A percentile compares a stretch with the other conserved stretches of the same genome.
Evolutionary conservation across 139 green algal species (phyloP).

Genomic region (Haematococcus lacustris): DNA sequence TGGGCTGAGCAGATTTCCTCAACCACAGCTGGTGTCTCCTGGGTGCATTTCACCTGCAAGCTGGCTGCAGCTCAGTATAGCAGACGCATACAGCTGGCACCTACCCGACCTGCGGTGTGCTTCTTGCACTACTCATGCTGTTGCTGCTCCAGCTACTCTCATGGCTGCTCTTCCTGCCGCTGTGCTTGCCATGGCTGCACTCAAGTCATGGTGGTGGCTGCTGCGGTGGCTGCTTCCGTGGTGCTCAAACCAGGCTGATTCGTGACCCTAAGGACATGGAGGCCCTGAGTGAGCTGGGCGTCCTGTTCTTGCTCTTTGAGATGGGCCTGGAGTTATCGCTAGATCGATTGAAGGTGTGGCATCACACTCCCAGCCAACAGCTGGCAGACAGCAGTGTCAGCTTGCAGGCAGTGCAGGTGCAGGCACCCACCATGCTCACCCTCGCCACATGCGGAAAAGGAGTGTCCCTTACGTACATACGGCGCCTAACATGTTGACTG

Average conservation of each 20-base stretch:
- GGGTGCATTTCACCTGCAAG: background rate
- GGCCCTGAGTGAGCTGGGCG: slow-evolving; percentile 85
- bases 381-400: no score
- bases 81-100: background rate
- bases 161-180: no score
- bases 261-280: slow-evolving; percentile 82
- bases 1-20: background rate
- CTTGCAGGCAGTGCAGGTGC: no score
- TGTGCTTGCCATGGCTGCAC: background rate
- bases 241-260: slow-evolving; percentile 60
- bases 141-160: background rate
- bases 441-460: no score
- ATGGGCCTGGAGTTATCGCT: slow-evolving; percentile 93
- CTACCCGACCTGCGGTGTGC: background rate
- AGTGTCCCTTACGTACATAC: no score
- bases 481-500: no score
- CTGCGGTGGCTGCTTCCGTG: background rate
- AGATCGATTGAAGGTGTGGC: slow-evolving; percentile 74
- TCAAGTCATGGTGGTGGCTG: background rate
- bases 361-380: no score
- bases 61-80: background rate
- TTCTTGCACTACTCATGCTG: background rate
- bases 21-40: background rate
- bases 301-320: slow-evolving; percentile 96
- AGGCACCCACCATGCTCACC: no score